Evolutionary conservation across 352 stramenopile genomes (phyloP).

Genomic region (Aphanomyces astaci): DNA sequence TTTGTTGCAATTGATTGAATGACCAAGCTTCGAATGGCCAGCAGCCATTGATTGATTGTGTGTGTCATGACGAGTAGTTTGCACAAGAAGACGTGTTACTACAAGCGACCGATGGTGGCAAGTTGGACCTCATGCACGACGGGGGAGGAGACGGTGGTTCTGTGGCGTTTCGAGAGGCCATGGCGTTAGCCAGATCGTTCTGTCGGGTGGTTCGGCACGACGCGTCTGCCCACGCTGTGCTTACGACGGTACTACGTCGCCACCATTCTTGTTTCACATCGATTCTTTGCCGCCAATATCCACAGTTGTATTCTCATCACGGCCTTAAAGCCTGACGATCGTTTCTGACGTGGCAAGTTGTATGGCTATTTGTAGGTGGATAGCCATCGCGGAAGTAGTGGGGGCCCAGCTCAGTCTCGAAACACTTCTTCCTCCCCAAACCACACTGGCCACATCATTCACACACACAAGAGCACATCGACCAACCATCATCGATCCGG

Average conservation of each 20-base stretch:
- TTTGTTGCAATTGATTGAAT: neutral
- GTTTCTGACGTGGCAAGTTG: constrained; percentile 25
- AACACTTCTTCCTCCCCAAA: neutral
- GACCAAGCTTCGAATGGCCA: too few relatives aligned
- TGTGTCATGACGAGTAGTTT: constrained; percentile 2
- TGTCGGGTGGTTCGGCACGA: constrained; percentile 6
- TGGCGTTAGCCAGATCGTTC: neutral
- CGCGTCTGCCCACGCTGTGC: neutral
- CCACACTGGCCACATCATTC: too few relatives aligned
- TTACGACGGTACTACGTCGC: neutral
- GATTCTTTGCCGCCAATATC: too few relatives aligned
- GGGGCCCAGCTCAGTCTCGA: neutral
- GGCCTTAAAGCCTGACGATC: too few relatives aligned
- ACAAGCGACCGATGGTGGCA: neutral
- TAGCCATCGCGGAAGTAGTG: neutral
- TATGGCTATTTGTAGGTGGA: neutral
- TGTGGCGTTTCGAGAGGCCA: neutral
- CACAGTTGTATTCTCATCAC: too few relatives aligned
- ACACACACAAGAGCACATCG: too few relatives aligned
- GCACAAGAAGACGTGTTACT: constrained; percentile 9
- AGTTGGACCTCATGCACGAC: neutral
- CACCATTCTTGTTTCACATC: too few relatives aligned
- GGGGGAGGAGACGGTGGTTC: neutral
- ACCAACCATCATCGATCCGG: constrained; percentile 33
- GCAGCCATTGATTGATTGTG: neutral